Evolutionary conservation across 164 flowering plant genomes (phyloP), one percentile per base, ranked within the genome.

Genomic region (Macadamia integrifolia): DNA sequence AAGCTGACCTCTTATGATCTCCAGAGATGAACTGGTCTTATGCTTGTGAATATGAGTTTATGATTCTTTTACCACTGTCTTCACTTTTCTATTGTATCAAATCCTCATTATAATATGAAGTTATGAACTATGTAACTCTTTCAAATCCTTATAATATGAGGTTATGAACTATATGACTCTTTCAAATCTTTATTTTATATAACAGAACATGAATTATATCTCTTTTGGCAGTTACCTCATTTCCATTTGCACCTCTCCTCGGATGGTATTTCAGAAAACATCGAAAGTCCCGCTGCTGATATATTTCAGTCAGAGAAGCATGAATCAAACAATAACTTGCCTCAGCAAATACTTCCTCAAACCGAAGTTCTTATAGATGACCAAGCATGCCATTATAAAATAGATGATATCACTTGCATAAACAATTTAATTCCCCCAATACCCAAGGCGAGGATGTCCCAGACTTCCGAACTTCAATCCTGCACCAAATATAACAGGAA

Each of bases 181-280:
- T 23, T 23, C 23, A 23, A 23, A 23, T 23, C 23, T 17, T 17
- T 32, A 15, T 8, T 53, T 17, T 31, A 30, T 31, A 3, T 13
- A 52, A 10, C 18, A 12, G 0, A 12, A 17, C 50, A 14, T 59
- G 1, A n/a, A 0, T 9, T 52, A 1, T 53, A 11, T 1, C 61
- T 50, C 67, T 23, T 75, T 59, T 58, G n/a, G 35, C 78, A 91
- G 91, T 80, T 77, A 48, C 80, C 76, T 65, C 79, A 82, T 44
- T 78, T 86, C 69, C 72, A 74, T 67, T 80, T 91, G 31, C 86
- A 79, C 79, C 84, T 91, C 72, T 87, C 92, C 9, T 78, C 82
- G 1, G 74, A 74, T 73, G 79, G 71, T 61, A 69, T 58, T 71
- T 75, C 85, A 66, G 70, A 75, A 66, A 69, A 48, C 46, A 50